Base-by-base conservation (phyloP, 805 yeast genomes). In the Candida verbasci region DNA sequence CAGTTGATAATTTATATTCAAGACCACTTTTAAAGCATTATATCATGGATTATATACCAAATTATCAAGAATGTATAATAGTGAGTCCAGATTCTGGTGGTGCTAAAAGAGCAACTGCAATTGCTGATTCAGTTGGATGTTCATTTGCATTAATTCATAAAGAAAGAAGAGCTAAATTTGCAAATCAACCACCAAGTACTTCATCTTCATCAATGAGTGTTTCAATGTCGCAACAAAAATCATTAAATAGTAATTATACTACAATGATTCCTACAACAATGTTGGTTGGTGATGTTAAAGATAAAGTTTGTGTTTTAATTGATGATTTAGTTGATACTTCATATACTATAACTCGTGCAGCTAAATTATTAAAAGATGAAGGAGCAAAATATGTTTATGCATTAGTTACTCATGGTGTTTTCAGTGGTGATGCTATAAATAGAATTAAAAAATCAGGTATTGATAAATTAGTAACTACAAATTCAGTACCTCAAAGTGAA, bases 1-100 rank as follows among this genome's bases (percentile, higher is more conserved):
- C 97, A 2, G 97, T 93, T 29, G 99, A 93, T 58, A 93, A 93
- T 56, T 59, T 93, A 46, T 87, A 86, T 57, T 86, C 93, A 32
- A 82, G 84, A 55, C 97, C 97, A 2, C 68, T 93, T 39, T 66
- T 91, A 39, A 89, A 86, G 56, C 84, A 86, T 47, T 93, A 88
- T 60, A 88, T 93, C 42, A 70, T 77, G 16, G 80, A 82, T 40
- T 70, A 72, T 44, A 80, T 93, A 38, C 91, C 94, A n/a, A 62
- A 85, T 43, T 86, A 80, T 55, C 76, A 76, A 46, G 82, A 88
- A 27, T 84, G 91, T 28, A 95, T 93, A 6, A 79, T 93, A 49
- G 97, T 93, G 23, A 87, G 96, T 1, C 99, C 99, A 0, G 99
- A 93, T 62, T 93, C 97, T 16, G 99, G 99, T 53, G 99, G 99